Base-by-base conservation (phyloP, 2,329 filamentous ascomycete species). In the Ophiocordyceps robertsii region DNA sequence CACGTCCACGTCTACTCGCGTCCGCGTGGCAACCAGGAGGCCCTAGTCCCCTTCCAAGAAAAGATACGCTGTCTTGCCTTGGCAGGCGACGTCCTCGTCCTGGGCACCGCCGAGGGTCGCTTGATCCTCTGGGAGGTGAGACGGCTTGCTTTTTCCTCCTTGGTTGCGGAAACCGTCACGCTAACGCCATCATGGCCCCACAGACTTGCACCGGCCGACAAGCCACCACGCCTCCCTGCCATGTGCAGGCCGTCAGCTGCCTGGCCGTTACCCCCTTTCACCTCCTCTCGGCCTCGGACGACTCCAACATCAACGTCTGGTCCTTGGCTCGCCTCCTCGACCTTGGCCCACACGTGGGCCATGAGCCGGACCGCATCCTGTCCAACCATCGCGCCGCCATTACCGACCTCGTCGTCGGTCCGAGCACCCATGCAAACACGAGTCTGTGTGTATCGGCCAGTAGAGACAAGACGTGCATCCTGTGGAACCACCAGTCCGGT, bases 301-400 rank as follows among this genome's bases (percentile, higher is more conserved):
- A 98, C 66, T 84, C 88, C 41, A 94, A 86, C 59, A 73, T 95
- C 48, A 86, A 94, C 61, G 82, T 96, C 46, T 98, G 92, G 92
- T 86, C 86, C 2, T 63, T 95, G 41, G 71, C 83, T 4, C 72
- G 73, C 21, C 74, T 96, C 11, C 71, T 95, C 3, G 73, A 78
- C 46, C 62, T 76, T 43, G 65, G 72, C 49, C 62, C 67, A 19
- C 67, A 67, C 40, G 67, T 66, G 43, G 72, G 73, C 55, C 75
- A 63, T 63, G 79, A 88, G 51, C 89, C 90, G 3, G 67, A 87
- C 39, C 74, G 79, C 45, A 89, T 82, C 5, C 77, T 98, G 45
- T 79, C 84, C 27, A 81, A 82, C 51, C 86, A 93, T 58, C 75
- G 83, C 30, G 80, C 77, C 48, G 82, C 73, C 57, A 80, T 89